Evolutionary conservation across 371 early-diverging fungal species (phyloP).

Genomic region (Saksenaea oblongispora): DNA sequence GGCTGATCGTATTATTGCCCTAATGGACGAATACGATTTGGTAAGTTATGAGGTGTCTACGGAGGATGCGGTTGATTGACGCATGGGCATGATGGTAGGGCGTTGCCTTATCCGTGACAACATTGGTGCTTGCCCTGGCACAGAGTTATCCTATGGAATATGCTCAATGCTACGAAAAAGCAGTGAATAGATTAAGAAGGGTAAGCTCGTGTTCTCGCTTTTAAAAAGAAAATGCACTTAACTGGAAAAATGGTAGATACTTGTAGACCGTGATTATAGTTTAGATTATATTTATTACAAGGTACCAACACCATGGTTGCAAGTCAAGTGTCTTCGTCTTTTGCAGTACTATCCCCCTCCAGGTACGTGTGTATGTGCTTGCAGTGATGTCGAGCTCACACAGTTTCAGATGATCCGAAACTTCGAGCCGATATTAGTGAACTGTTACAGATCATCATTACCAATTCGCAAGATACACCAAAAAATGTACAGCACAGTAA

Average conservation of each 20-base stretch:
- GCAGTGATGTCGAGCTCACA: not conserved
- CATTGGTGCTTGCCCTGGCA: slow-evolving; percentile 84
- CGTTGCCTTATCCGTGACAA: slow-evolving; percentile 82
- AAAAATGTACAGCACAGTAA: slow-evolving; percentile 97
- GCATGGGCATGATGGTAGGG: slow-evolving; percentile 54
- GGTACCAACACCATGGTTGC: slow-evolving; percentile 97
- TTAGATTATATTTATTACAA: slow-evolving; percentile 94
- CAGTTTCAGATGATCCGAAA: slow-evolving; percentile 53
- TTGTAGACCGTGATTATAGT: slow-evolving; percentile 84
- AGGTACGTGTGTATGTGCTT: slow-evolving; percentile 43
- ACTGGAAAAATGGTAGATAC: slow-evolving; percentile 53
- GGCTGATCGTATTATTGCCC: slow-evolving; percentile 78
- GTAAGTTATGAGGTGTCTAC: slow-evolving; percentile 49
- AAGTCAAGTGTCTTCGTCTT: slow-evolving; percentile 91
- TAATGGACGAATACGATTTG: slow-evolving; percentile 88
- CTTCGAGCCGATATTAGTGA: slow-evolving; percentile 64
- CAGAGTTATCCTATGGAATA: slow-evolving; percentile 87
- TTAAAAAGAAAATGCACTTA: slow-evolving; percentile 3
- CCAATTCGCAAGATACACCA: slow-evolving; percentile 82
- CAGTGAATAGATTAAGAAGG: slow-evolving; percentile 78
- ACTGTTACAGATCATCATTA: slow-evolving; percentile 79
- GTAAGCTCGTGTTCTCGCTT: slow-evolving; percentile 39
- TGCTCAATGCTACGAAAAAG: slow-evolving; percentile 71
- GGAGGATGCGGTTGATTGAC: not conserved
- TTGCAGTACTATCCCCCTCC: slow-evolving; percentile 94